phyloP scores from a whole-genome alignment of 371 early-diverging fungal species.

The Mortierella sp. region DNA sequence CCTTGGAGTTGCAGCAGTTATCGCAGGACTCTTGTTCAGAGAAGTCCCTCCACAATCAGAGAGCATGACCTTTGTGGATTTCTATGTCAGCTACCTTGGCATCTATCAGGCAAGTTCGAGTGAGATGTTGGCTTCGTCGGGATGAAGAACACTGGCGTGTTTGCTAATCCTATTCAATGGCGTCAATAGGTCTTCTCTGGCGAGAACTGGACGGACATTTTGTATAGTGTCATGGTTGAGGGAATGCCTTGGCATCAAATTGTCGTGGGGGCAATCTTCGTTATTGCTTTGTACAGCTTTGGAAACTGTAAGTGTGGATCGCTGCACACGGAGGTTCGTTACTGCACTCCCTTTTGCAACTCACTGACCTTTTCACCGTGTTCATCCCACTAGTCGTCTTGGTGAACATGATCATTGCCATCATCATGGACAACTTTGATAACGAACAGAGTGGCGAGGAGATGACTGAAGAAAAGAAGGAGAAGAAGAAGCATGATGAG shows the following conservation, averaged over 20 bases:
- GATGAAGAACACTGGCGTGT: no score
- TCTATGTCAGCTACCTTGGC: constrained; percentile 70
- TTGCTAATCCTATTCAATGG: no score
- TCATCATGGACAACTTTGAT: constrained; percentile 75
- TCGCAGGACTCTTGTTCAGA: constrained; percentile 64
- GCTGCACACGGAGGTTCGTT: background rate
- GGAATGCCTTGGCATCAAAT: constrained; percentile 44
- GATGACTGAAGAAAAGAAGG: constrained; percentile 71
- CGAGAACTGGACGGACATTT: constrained; percentile 74
- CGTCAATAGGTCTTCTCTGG: constrained; percentile 68
- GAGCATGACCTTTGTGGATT: constrained; percentile 68
- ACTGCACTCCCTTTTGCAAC: background rate
- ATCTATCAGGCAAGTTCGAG: constrained; percentile 62
- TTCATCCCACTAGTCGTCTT: constrained; percentile 58
- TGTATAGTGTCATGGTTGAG: constrained; percentile 63
- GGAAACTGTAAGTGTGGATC: constrained; percentile 69
- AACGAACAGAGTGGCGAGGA: no score
- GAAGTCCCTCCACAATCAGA: constrained; percentile 24
- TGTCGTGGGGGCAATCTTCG: constrained; percentile 62
- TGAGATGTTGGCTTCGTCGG: no score
- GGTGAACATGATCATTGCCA: constrained; percentile 73
- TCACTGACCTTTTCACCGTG: background rate
- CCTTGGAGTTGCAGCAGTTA: constrained; percentile 64
- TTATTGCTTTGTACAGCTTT: constrained; percentile 71
- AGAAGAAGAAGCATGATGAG: constrained; percentile 61